Evolutionary conservation across 768 basidiomycete genomes (phyloP), one percentile per base, ranked within the genome.

Genomic region (Russula griseocarnosa): DNA sequence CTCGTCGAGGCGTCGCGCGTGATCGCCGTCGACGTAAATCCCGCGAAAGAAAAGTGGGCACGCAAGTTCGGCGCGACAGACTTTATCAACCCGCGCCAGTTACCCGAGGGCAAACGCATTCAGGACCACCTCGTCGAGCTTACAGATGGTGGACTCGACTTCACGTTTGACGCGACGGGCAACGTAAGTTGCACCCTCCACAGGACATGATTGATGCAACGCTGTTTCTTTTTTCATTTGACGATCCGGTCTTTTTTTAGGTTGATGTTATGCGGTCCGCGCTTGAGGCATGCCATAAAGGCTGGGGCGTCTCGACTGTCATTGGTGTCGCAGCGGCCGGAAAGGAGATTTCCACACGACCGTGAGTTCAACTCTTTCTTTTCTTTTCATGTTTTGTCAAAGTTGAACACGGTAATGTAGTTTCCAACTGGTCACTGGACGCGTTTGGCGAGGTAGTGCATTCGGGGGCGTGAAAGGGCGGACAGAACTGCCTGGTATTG

Each of bases 381-480:
- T 63, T 10, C 11, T 42, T 16, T 18, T 10, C 34, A 18, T 56
- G 58, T 47, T 30, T 82, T 80, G 61, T 84, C 84, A 9, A 16
- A 2, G 20, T 26, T 47, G 40, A 36, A 9, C 18, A 32, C 56
- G 66, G n/a, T 54, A 47, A 20, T n/a, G 32, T 61, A 73, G 71
- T 36, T 79, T 77, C 74, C 80, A 89, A 77, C 79, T 83, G 58
- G 87, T 94, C 32, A 94, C 94, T 63, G 94, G 93, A 54, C 86
- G 94, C 56, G 88, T 86, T 52, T 98, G 97, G 97, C 88, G 93
- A 71, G 97, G 97, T 50, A 80, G 84, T 40, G 97, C 97, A 3
- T 99, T 98, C 71, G 97, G 97, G 61, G 97, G 97, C 58, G 95
- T 99, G 68, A 98, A 98, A 79, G 97, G 96, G 40, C 85, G 97